phyloP scores from a whole-genome alignment of 371 early-diverging fungal genomes.

The Coemansia sp. region DNA sequence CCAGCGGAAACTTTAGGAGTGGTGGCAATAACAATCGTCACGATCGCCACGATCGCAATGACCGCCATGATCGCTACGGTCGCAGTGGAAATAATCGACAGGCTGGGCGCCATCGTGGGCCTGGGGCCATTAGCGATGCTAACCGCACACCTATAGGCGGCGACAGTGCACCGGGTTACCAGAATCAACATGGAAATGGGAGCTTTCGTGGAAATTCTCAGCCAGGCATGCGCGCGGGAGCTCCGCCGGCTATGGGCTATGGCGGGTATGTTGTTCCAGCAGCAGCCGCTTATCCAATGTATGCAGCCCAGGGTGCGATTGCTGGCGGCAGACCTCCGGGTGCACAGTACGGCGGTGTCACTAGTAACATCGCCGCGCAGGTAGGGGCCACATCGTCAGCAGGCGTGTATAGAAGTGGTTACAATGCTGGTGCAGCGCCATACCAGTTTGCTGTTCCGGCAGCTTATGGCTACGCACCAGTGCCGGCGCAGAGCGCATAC shows the following conservation, averaged over 20 bases:
- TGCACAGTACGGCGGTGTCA: constrained; percentile 16
- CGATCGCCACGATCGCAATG: constrained; percentile 10
- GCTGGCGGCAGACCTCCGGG: constrained; percentile 11
- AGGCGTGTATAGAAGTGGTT: constrained; percentile 23
- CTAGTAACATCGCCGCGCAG: not conserved
- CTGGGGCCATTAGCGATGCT: constrained; percentile 20
- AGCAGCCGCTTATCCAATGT: constrained; percentile 17
- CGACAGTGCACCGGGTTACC: not conserved
- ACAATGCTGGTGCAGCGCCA: constrained; percentile 14
- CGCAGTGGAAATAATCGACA: constrained; percentile 14
- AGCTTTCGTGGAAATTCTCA: constrained; percentile 19
- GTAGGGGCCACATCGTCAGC: constrained; percentile 9
- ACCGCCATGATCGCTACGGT: not conserved
- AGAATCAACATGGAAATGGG: constrained; percentile 13
- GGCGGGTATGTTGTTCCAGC: constrained; percentile 33
- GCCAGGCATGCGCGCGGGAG: constrained; percentile 9
- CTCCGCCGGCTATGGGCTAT: constrained; percentile 22
- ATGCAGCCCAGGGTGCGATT: constrained; percentile 23
- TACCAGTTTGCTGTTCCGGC: constrained; percentile 32
- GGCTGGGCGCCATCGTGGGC: constrained; percentile 17
- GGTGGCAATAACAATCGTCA: constrained; percentile 5
- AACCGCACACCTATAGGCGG: constrained; percentile 39
- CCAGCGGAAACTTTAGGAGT: constrained; percentile 8
- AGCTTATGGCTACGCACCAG: constrained; percentile 36
- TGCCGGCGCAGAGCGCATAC: constrained; percentile 30